Evolutionary conservation across 805 yeast genomes (phyloP).

Genomic region (Candida maltosa): DNA sequence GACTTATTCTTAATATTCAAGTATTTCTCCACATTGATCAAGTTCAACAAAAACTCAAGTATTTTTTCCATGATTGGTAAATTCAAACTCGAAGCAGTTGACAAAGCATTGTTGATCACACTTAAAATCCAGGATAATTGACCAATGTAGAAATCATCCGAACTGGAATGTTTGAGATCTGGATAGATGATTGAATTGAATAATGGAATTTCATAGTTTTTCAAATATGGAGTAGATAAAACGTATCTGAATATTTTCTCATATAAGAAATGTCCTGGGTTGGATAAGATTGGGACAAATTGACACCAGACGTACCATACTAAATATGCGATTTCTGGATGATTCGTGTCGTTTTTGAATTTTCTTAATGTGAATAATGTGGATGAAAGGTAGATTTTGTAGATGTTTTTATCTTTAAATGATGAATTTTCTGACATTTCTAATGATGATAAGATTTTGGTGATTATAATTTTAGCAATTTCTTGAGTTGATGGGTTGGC

Average conservation of each 20-base stretch:
- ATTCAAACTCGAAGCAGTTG: constrained; percentile 54
- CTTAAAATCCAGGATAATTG: constrained; percentile 68
- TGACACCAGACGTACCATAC: constrained; percentile 55
- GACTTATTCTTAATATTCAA: constrained; percentile 35
- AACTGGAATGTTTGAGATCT: constrained; percentile 19
- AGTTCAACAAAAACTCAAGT: constrained; percentile 64
- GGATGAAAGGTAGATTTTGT: constrained; percentile 52
- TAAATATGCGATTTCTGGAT: constrained; percentile 36
- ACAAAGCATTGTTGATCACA: constrained; percentile 36
- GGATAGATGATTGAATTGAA: constrained; percentile 32
- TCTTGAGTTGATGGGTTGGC: constrained; percentile 28
- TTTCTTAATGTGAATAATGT: constrained; percentile 39
- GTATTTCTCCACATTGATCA: constrained; percentile 52
- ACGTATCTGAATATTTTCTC: constrained; percentile 70
- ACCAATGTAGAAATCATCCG: constrained; percentile 49
- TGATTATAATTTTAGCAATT: constrained; percentile 43
- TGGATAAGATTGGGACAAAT: constrained; percentile 52
- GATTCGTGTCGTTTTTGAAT: constrained; percentile 7
- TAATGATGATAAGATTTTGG: constrained; percentile 41
- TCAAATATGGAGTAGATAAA: constrained; percentile 49
- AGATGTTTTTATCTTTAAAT: constrained; percentile 50
- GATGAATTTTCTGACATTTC: constrained; percentile 10
- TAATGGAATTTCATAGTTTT: constrained; percentile 43
- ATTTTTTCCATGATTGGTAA: constrained; percentile 60
- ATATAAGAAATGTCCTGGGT: constrained; percentile 73